These are phyloP conservation scores for Tremellales sp. DNA, from an alignment of 1,284 basidiomycete species.

Conservation along the genomic window DNA sequence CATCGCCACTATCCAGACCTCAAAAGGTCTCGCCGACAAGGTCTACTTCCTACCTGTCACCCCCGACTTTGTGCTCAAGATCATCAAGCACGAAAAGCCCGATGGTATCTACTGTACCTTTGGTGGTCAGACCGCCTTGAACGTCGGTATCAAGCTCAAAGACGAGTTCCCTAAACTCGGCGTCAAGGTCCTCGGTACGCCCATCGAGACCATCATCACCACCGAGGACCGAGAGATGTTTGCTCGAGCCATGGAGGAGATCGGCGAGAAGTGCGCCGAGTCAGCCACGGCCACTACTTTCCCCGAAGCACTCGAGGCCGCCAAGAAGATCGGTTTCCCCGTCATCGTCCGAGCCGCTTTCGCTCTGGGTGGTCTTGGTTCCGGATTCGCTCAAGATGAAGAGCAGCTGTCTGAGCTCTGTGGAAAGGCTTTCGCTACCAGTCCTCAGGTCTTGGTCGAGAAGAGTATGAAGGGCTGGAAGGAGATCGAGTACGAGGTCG, in stretches of 20 bases:
- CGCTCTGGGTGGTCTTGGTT: slow-evolving; percentile 90
- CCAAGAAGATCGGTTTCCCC: slow-evolving; percentile 84
- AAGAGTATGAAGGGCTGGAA: slow-evolving; percentile 99
- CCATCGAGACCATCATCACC: slow-evolving; percentile 94
- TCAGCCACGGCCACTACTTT: slow-evolving; percentile 71
- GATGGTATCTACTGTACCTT: slow-evolving; percentile 99
- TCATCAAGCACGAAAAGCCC: slow-evolving; percentile 97
- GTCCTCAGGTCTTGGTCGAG: slow-evolving; percentile 95
- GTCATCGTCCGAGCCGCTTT: slow-evolving; percentile 96
- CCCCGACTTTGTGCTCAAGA: slow-evolving; percentile 94
- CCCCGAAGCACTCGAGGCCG: slow-evolving; percentile 83
- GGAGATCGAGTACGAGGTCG: slow-evolving; percentile 99
- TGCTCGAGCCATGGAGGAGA: slow-evolving; percentile 89
- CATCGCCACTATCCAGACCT: slow-evolving; percentile 99
- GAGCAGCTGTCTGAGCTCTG: slow-evolving; percentile 81
- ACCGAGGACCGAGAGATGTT: slow-evolving; percentile 97
- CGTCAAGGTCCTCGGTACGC: slow-evolving; percentile 90
- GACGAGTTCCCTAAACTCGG: slow-evolving; percentile 85
- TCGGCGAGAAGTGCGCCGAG: slow-evolving; percentile 88
- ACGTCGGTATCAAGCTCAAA: slow-evolving; percentile 95
- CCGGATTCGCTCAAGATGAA: slow-evolving; percentile 90
- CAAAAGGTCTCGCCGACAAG: slow-evolving; percentile 95
- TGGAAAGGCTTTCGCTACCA: slow-evolving; percentile 90
- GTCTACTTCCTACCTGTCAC: slow-evolving; percentile 99
- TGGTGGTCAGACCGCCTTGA: slow-evolving; percentile 95